Base-by-base conservation (phyloP, 2,329 filamentous ascomycete genomes). In the Taxawa tesnikishii region DNA sequence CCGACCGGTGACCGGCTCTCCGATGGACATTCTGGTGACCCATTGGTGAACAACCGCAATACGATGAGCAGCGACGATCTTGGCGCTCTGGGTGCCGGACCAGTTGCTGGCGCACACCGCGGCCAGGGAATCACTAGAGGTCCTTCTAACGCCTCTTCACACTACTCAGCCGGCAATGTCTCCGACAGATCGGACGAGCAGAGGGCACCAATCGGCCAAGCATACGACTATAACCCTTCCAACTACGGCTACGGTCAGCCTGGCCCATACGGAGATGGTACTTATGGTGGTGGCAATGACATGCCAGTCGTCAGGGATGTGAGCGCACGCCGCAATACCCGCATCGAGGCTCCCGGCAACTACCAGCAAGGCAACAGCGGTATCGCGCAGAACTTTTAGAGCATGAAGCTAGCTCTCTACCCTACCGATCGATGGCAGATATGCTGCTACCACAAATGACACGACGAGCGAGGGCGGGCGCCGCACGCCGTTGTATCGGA, bases 351-450 rank as follows among this genome's bases (percentile, higher is more conserved):
- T 53, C 79, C 84, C 3, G 74, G 82, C 27, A 82, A 90, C 49
- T 87, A 88, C 8, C 83, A 92, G 51, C 85, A 93, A 63, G 75
- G 73, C 19, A 93, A 83, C 48, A 83, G 83, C 24, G 90, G 90
- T 37, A 94, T 98, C 48, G 83, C 90, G 18, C 90, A 96, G 60
- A 98, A 98, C 58, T 98, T 98, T 49, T 96, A 41, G 19, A n/a
- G n/a, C n/a, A n/a, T n/a, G n/a, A n/a, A n/a, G n/a, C n/a, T n/a
- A n/a, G n/a, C n/a, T n/a, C n/a, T n/a, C n/a, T n/a, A n/a, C n/a
- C n/a, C n/a, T n/a, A n/a, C n/a, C n/a, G n/a, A n/a, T n/a, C n/a
- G n/a, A n/a, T n/a, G n/a, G n/a, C n/a, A n/a, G n/a, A n/a, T n/a
- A n/a, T n/a, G n/a, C n/a, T n/a, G n/a, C n/a, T n/a, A n/a, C n/a